Evolutionary conservation across 2,329 filamentous ascomycete species (phyloP), one percentile per base, ranked within the genome.

Genomic region (Claviceps africana): DNA sequence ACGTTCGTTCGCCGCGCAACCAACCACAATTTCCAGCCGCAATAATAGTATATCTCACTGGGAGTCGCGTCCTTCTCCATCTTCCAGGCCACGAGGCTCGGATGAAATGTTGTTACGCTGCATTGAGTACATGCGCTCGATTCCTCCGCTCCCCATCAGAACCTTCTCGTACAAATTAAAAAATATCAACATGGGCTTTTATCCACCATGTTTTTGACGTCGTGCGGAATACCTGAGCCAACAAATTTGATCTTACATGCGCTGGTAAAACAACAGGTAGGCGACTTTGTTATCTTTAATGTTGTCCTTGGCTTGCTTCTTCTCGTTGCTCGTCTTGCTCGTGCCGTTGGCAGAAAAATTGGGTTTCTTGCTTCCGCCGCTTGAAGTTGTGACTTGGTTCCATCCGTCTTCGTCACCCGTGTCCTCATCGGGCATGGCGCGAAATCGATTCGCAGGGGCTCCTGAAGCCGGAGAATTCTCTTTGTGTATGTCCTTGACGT

Each of bases 201-300:
- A 31, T 28, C 40, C 48, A 22, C 37, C 15, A 21, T 22, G 8
- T 10, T 19, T 33, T 21, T 33, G 10, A 19, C 22, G 17, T 21
- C 15, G 28, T 33, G 30, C 22, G 9, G 28, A 35, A 35, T 47
- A 9, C 19, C 11, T 9, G 1, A 17, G 13, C 30, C 21, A 15
- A 31, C 30, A 51, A 8, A n/a, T 17, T 51, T 9, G 11, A 13
- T 42, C 10, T 62, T 58, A 79, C 55, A 93, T 79, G 61, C 81
- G 82, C 72, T 96, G 85, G 68, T 98, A 98, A 71, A 98, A 95
- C 63, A 98, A 72, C 58, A 98, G 81, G 70, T 98, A 98, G 4
- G 93, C 93, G 54, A 96, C 91, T 75, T 95, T 95, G 75, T 91
- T 95, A 67, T 97, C 91, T 68, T 88, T 88, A 64, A 86, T 78